Evolutionary conservation across 495 filamentous ascomycete species (phyloP), one percentile per base, ranked within the genome.

Genomic region (Aspergillus baeticus): DNA sequence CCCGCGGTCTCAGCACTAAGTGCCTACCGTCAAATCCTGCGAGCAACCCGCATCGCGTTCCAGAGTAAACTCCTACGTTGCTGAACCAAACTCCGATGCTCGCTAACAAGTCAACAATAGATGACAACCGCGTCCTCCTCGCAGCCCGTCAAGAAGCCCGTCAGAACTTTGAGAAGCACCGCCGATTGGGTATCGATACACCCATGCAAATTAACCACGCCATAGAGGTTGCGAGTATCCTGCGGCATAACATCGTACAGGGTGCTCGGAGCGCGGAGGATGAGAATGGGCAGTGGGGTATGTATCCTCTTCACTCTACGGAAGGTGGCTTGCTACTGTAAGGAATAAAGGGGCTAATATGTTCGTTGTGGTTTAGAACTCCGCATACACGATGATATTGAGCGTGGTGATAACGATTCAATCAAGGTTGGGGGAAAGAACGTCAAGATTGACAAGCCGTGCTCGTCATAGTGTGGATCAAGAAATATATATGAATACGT

Each of bases 321-420:
- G 20, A 29, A 8, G 35, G 15, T n/a, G n/a, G n/a, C n/a, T n/a
- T n/a, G n/a, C n/a, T n/a, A n/a, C n/a, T n/a, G n/a, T n/a, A n/a
- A n/a, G n/a, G n/a, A n/a, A n/a, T n/a, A n/a, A n/a, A n/a, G n/a
- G n/a, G n/a, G 46, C 46, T 49, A 36, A 50, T 29, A 18, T 58
- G 23, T 49, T n/a, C n/a, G 53, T 14, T 23, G 17, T 26, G 20
- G 39, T 17, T 42, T 60, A 95, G 92, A 89, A 68, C 76, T 98
- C 48, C 77, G 84, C 14, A 96, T 98, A 63, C 94, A 96, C 69
- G 83, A 95, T 45, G 77, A 92, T 52, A 98, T 89, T 41, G 94
- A 98, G 71, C 80, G 90, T 33, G 91, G 92, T 26, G 90, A 96
- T 75, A 98, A 98, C 63, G 89, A 95, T 51, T 88, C 85, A 6